Conservation (phyloP, 2,329 filamentous ascomycete species). For the Hypoxylon sp. region DNA sequence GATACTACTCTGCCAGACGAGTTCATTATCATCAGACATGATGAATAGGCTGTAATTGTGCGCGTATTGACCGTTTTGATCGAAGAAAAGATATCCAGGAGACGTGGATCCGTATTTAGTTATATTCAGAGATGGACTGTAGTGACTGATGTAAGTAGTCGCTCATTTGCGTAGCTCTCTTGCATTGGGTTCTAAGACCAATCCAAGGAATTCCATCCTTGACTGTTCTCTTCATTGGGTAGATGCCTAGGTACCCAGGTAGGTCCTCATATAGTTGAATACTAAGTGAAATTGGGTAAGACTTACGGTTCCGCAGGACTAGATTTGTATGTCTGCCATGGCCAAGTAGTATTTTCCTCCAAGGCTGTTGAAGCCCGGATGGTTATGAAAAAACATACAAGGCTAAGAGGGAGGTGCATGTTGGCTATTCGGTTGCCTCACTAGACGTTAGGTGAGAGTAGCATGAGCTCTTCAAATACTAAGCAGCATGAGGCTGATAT, state of each 20-base stretch:
- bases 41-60: conserved; percentile 47
- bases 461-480: neutral
- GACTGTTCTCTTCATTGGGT: neutral
- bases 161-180: neutral
- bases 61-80: conserved; percentile 44
- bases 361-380: conserved; percentile 21
- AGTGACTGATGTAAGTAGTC: neutral
- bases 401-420: conserved; percentile 19
- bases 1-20: conserved; percentile 51
- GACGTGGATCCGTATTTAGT: conserved; percentile 41
- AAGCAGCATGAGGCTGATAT: conserved; percentile 5
- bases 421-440: conserved; percentile 9
- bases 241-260: neutral
- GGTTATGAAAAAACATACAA: conserved; percentile 5
- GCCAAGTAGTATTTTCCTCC: conserved; percentile 39
- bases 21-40: conserved; percentile 49
- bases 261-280: neutral
- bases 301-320: conserved; percentile 40
- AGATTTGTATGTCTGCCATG: conserved; percentile 48
- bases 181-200: neutral
- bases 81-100: conserved; percentile 46
- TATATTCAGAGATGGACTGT: conserved; percentile 40
- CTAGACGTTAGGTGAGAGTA: neutral
- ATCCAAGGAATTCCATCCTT: no score
- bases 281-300: neutral